Conservation (phyloP, 345 rosid species). For the Adansonia digitata region DNA sequence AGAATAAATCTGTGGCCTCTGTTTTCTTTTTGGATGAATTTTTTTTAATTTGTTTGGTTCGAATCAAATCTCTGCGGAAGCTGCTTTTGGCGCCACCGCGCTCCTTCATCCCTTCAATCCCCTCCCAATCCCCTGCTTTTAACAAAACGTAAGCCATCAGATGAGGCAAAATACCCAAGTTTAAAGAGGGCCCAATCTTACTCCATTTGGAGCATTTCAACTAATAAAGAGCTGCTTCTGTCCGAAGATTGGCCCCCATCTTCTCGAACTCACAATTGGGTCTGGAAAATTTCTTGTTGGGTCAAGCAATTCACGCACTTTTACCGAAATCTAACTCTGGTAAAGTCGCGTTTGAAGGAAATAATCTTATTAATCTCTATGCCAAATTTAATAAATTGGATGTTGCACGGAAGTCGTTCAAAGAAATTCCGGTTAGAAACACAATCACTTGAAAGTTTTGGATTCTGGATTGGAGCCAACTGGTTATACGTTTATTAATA, state of each 20-base stretch:
- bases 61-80: conserved; percentile 10
- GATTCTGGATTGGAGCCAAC: conserved; percentile 22
- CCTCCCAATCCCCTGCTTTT: neutral
- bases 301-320: conserved; percentile 25
- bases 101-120: conserved; percentile 1
- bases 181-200: neutral
- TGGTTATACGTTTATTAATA: conserved; percentile 31
- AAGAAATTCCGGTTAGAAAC: conserved; percentile 28
- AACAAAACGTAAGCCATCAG: neutral
- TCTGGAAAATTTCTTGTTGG: conserved; percentile 22
- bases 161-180: neutral
- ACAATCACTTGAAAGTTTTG: conserved; percentile 28
- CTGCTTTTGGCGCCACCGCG: conserved; percentile 5
- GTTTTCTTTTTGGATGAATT: neutral
- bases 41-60: neutral
- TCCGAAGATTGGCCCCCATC: conserved; percentile 21
- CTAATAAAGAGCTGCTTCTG: neutral
- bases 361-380: conserved; percentile 22
- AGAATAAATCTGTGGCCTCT: neutral
- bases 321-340: conserved; percentile 18
- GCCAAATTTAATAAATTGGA: conserved; percentile 16
- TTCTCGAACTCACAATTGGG: conserved; percentile 23
- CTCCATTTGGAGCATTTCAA: conserved; percentile 1
- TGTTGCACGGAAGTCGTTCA: conserved; percentile 26
- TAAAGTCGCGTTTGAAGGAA: conserved; percentile 21